These are phyloP conservation scores for Gynochthodes officinalis DNA, from an alignment of 257 asterid species.

Conservation along the genomic window DNA sequence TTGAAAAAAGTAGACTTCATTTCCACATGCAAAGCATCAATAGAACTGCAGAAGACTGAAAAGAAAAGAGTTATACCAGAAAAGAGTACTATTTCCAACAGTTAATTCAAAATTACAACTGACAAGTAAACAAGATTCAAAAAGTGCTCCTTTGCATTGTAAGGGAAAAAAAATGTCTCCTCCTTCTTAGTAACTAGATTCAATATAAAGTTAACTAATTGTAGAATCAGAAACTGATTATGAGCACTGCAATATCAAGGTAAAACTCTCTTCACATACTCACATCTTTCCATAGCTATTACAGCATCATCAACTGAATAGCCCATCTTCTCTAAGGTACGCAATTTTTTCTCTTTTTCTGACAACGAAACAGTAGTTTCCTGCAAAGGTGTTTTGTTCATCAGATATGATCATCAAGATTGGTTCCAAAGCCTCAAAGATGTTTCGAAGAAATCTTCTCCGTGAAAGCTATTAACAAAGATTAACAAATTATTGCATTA, in stretches of 20 bases:
- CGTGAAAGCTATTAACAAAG: neutral
- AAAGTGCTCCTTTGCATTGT: neutral
- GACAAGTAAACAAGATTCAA: neutral
- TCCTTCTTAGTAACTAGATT: neutral
- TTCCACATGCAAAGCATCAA: neutral
- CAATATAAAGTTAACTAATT: neutral
- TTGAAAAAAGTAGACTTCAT: neutral
- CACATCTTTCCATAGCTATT: conserved; percentile 48
- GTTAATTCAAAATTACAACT: neutral
- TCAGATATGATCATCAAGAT: conserved; percentile 12
- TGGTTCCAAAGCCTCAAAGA: neutral
- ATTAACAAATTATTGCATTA: neutral
- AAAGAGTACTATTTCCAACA: neutral
- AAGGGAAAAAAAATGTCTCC: neutral
- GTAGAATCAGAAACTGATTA: neutral
- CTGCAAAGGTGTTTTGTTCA: conserved; percentile 18
- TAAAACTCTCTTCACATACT: neutral
- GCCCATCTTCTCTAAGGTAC: conserved; percentile 40
- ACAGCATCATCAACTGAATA: conserved; percentile 37
- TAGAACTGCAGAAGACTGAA: neutral
- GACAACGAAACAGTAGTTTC: conserved; percentile 18
- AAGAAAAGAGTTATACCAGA: neutral
- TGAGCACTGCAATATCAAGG: neutral
- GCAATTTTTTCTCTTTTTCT: conserved; percentile 24
- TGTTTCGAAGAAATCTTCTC: neutral